These are phyloP conservation scores for Yarrowia galli DNA, from an alignment of 1,139 yeast species.

Conservation along the genomic window DNA sequence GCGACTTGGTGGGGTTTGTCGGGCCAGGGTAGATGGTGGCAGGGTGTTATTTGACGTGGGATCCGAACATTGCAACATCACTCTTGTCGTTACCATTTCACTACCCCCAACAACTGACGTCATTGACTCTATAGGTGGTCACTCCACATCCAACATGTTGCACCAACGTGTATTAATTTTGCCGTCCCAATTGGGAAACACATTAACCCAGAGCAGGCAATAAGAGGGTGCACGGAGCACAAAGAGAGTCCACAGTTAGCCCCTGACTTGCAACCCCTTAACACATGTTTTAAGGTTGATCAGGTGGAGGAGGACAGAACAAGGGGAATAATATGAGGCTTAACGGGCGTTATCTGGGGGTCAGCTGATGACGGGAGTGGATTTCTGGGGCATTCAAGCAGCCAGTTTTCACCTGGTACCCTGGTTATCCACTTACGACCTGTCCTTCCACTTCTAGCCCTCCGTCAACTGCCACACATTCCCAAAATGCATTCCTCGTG, in stretches of 20 bases:
- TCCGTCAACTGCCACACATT: conserved; percentile 17
- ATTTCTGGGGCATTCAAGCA: not conserved
- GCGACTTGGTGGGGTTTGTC: not conserved
- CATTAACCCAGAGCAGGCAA: conserved; percentile 33
- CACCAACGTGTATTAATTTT: conserved; percentile 15
- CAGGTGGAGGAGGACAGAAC: conserved; percentile 35
- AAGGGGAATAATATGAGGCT: conserved; percentile 5
- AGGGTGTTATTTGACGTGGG: too few relatives aligned
- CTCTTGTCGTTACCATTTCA: too few relatives aligned
- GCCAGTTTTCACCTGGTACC: not conserved
- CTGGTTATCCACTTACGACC: not conserved
- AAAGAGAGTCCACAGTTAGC: conserved; percentile 26
- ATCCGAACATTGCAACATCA: too few relatives aligned
- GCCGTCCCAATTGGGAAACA: conserved; percentile 8
- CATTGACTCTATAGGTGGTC: too few relatives aligned
- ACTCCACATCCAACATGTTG: not conserved
- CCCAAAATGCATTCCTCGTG: conserved; percentile 23
- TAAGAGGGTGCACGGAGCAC: conserved; percentile 14
- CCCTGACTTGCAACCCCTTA: conserved; percentile 38
- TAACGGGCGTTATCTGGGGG: not conserved
- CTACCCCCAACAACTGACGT: too few relatives aligned
- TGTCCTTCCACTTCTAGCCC: not conserved
- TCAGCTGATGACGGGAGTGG: not conserved
- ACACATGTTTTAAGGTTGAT: conserved; percentile 34
- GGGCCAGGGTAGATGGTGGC: too few relatives aligned